Evolutionary conservation across 495 filamentous ascomycete species (phyloP).

Genomic region (Letharia lupina): DNA sequence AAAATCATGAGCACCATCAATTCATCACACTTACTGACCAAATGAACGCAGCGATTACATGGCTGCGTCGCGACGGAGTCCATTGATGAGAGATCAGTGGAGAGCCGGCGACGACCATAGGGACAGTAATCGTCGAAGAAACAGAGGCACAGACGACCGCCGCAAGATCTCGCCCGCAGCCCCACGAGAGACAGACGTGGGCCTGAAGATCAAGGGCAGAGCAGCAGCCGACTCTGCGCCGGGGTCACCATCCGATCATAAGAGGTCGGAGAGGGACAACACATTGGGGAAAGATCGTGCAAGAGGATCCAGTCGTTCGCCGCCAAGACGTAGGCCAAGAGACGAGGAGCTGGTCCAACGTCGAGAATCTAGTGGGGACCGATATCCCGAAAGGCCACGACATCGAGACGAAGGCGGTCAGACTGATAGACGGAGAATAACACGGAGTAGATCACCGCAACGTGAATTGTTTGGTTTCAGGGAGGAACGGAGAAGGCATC

Average conservation of each 20-base stretch:
- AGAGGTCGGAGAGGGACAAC: not conserved
- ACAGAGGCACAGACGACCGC: conserved; percentile 12
- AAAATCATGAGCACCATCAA: conserved; percentile 13
- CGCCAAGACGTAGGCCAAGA: conserved; percentile 12
- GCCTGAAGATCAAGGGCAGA: conserved; percentile 25
- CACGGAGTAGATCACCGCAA: conserved; percentile 40
- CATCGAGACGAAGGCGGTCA: conserved; percentile 12
- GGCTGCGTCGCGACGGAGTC: conserved; percentile 51
- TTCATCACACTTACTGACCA: conserved; percentile 19
- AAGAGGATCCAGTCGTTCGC: conserved; percentile 14
- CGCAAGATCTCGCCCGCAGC: conserved; percentile 18
- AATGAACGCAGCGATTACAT: conserved; percentile 37
- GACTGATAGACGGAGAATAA: conserved; percentile 37
- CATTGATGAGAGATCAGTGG: conserved; percentile 51
- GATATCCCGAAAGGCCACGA: conserved; percentile 9
- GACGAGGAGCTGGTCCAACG: conserved; percentile 18
- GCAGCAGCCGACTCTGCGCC: conserved; percentile 15
- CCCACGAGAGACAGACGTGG: conserved; percentile 18
- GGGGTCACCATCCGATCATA: conserved; percentile 9
- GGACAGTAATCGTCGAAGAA: conserved; percentile 24
- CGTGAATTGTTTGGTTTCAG: conserved; percentile 18
- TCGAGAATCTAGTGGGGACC: conserved; percentile 11
- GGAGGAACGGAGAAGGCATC: conserved; percentile 19
- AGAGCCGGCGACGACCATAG: conserved; percentile 39
- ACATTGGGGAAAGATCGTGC: not conserved